A percentile compares a stretch with the other conserved stretches of the same genome.
Conservation (phyloP, 2,329 filamentous ascomycete genomes). For the Pseudogymnoascus sp. region DNA sequence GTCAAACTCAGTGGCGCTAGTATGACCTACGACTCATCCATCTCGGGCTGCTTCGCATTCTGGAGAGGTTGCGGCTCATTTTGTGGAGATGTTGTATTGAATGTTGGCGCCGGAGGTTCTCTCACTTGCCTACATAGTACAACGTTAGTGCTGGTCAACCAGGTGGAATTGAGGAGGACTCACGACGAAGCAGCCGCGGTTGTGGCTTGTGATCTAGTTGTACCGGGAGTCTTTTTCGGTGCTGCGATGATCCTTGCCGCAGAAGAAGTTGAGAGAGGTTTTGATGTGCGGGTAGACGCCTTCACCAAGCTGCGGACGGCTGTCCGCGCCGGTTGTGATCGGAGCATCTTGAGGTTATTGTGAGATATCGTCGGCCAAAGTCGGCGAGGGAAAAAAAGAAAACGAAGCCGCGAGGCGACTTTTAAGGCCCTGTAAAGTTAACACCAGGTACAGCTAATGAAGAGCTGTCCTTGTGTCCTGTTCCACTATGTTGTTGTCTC, state of each 20-base stretch:
- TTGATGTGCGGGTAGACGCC: conserved; percentile 21
- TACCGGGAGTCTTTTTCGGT: conserved; percentile 32
- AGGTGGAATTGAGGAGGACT: conserved; percentile 28
- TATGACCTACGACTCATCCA: conserved; percentile 65
- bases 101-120: conserved; percentile 54
- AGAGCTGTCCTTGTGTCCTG: conserved; percentile 5
- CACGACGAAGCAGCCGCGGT: conserved; percentile 45
- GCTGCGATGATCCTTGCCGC: conserved; percentile 25
- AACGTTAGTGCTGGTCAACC: conserved; percentile 9
- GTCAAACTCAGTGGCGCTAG: conserved; percentile 9
- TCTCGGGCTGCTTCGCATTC: conserved; percentile 49
- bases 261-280: conserved; percentile 37
- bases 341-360: conserved; percentile 34
- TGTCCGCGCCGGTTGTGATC: conserved; percentile 39
- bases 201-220: conserved; percentile 42
- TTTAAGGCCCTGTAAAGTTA: background rate
- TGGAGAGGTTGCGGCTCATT: conserved; percentile 63
- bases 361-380: conserved; percentile 1
- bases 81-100: conserved; percentile 40
- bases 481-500: conserved; percentile 6
- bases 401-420: background rate
- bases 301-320: conserved; percentile 37
- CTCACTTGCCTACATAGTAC: conserved; percentile 41
- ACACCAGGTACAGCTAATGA: conserved; percentile 6
- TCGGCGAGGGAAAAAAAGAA: background rate